Evolutionary conservation across 495 filamentous ascomycete species (phyloP).

Genomic region (Pyronema omphalodes): DNA sequence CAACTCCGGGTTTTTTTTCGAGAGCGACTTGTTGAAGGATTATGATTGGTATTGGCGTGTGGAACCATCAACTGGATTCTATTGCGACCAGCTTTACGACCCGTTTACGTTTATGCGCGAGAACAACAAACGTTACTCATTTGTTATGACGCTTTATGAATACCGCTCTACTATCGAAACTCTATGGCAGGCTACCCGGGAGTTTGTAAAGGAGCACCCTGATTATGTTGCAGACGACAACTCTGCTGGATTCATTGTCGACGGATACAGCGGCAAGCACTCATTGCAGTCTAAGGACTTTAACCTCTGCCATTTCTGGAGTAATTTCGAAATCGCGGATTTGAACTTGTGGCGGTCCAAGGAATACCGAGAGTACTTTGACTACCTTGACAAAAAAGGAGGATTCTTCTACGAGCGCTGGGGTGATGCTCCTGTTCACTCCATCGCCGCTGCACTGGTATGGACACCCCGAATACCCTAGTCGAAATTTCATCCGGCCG

Average conservation of each 20-base stretch:
- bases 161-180: slow-evolving; percentile 26
- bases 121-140: slow-evolving; percentile 35
- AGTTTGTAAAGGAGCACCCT: slow-evolving; percentile 20
- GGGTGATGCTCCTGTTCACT: slow-evolving; percentile 40
- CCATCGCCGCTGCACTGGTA: slow-evolving; percentile 30
- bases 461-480: not conserved
- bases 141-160: slow-evolving; percentile 34
- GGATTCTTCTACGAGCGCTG: slow-evolving; percentile 40
- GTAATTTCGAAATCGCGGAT: slow-evolving; percentile 39
- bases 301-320: slow-evolving; percentile 40
- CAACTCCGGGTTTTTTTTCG: slow-evolving; percentile 96
- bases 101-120: slow-evolving; percentile 27
- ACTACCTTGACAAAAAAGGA: slow-evolving; percentile 30
- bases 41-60: slow-evolving; percentile 75
- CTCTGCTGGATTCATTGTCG: slow-evolving; percentile 33
- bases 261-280: slow-evolving; percentile 18
- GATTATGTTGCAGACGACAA: slow-evolving; percentile 25
- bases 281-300: slow-evolving; percentile 24
- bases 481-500: not conserved
- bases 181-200: slow-evolving; percentile 20
- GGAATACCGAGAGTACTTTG: slow-evolving; percentile 33
- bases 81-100: slow-evolving; percentile 21
- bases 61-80: slow-evolving; percentile 32
- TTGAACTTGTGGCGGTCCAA: slow-evolving; percentile 34
- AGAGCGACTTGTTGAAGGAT: slow-evolving; percentile 65